phyloP scores from a whole-genome alignment of 768 basidiomycete genomes.

The Strobilomyces echinocephalus region DNA sequence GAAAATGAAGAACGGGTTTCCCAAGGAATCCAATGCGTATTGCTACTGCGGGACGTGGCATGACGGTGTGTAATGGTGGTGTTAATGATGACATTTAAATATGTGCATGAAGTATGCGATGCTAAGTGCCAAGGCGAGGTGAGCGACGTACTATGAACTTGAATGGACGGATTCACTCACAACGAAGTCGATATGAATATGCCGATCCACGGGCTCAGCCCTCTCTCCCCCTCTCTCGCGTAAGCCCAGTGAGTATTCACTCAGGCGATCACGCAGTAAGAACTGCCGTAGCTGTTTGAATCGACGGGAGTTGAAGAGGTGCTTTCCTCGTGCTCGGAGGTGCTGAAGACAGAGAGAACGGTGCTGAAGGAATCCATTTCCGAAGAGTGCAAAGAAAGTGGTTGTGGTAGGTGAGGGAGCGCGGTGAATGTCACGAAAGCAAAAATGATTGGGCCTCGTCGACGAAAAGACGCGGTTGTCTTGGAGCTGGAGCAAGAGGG shows the following conservation, averaged over 20 bases:
- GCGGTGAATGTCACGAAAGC: not conserved
- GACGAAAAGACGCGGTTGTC: conserved; percentile 1
- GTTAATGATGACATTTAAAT: conserved; percentile 6
- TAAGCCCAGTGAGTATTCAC: not conserved
- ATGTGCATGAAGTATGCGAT: conserved; percentile 1
- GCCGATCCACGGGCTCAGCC: not conserved
- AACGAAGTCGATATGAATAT: conserved; percentile 11
- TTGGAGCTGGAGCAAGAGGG: conserved; percentile 2
- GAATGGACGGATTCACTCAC: conserved; percentile 12
- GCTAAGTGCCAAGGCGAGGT: conserved; percentile 9
- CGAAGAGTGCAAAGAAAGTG: not conserved
- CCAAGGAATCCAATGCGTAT: conserved; percentile 4
- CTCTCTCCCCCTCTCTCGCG: not conserved
- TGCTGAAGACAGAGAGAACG: conserved; percentile 14
- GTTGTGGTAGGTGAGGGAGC: not conserved
- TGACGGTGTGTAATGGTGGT: conserved; percentile 1
- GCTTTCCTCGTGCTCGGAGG: conserved; percentile 3
- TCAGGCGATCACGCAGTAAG: conserved; percentile 22
- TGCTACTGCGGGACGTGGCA: conserved; percentile 4
- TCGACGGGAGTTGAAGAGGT: conserved; percentile 16
- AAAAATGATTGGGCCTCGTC: not conserved
- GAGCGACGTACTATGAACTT: not conserved
- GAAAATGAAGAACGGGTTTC: conserved; percentile 1
- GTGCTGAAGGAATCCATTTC: conserved; percentile 22
- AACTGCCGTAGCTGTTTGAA: not conserved